phyloP scores from a whole-genome alignment of 805 yeast genomes.

The Kuraishia hungarica region DNA sequence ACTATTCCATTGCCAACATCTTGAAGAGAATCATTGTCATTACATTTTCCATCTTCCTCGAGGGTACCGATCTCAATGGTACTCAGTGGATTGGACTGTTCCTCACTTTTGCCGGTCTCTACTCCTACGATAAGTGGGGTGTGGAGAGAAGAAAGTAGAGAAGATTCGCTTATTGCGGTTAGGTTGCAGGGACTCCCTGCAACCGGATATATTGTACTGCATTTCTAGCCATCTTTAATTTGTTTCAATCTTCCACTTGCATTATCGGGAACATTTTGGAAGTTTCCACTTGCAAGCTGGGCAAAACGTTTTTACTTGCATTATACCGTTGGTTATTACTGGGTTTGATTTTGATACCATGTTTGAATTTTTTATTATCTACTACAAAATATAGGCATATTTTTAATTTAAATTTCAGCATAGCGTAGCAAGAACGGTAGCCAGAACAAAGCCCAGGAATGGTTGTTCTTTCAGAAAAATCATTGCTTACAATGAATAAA shows the following conservation, averaged over 20 bases:
- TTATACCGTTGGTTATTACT: not conserved
- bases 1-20: constrained; percentile 73
- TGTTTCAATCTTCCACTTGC: not conserved
- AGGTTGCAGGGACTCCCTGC: not conserved
- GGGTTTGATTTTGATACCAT: not conserved
- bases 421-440: no score
- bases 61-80: constrained; percentile 32
- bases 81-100: constrained; percentile 43
- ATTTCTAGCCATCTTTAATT: no score
- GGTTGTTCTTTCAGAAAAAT: no score
- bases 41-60: constrained; percentile 56
- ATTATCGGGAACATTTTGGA: not conserved
- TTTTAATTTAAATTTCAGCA: no score
- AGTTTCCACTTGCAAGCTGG: not conserved
- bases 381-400: not conserved
- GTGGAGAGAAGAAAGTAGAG: not conserved
- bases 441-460: no score
- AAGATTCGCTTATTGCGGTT: no score
- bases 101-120: constrained; percentile 52
- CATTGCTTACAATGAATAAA: no score
- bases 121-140: constrained; percentile 70
- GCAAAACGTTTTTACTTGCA: not conserved
- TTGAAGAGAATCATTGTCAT: constrained; percentile 68
- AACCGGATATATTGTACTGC: not conserved
- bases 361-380: no score